Conservation (phyloP, 2,329 filamentous ascomycete genomes). For the Acrodontium crateriforme region DNA sequence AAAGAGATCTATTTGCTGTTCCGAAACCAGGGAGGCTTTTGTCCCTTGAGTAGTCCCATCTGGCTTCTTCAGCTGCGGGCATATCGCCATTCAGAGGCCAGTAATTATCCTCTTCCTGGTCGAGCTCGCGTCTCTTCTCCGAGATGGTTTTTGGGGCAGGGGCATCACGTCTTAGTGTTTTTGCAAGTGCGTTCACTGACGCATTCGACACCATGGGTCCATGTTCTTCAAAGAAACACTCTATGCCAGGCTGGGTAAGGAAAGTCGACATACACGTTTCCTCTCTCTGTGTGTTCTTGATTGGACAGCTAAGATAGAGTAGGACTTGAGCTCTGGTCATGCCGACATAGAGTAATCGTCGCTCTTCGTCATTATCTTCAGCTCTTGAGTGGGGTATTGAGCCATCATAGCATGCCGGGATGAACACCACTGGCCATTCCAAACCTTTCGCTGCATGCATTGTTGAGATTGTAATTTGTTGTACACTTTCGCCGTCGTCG, state of each 20-base stretch:
- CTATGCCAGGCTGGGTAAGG: conserved; percentile 43
- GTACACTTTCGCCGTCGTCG: conserved; percentile 39
- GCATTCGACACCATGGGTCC: conserved; percentile 57
- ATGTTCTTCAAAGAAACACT: conserved; percentile 40
- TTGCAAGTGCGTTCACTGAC: conserved; percentile 52
- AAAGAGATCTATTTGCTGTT: conserved; percentile 7
- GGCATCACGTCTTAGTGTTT: conserved; percentile 52
- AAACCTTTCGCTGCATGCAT: conserved; percentile 93
- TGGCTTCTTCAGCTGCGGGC: conserved; percentile 17
- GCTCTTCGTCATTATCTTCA: conserved; percentile 77
- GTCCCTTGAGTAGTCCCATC: conserved; percentile 23
- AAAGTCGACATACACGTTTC: conserved; percentile 60
- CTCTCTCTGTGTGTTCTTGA: conserved; percentile 49
- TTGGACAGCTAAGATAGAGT: conserved; percentile 71
- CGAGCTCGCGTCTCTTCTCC: conserved; percentile 33
- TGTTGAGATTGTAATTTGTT: conserved; percentile 76
- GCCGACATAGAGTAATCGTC: conserved; percentile 80
- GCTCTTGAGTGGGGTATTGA: conserved; percentile 80
- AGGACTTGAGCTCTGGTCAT: conserved; percentile 88
- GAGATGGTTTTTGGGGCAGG: conserved; percentile 44
- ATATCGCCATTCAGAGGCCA: conserved; percentile 53
- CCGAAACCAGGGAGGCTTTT: conserved; percentile 4
- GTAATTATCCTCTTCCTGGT: conserved; percentile 49
- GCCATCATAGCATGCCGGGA: conserved; percentile 78
- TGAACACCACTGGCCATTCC: conserved; percentile 92